Conservation (phyloP, 345 rosid genomes). For the Lenwebbia sp. region DNA sequence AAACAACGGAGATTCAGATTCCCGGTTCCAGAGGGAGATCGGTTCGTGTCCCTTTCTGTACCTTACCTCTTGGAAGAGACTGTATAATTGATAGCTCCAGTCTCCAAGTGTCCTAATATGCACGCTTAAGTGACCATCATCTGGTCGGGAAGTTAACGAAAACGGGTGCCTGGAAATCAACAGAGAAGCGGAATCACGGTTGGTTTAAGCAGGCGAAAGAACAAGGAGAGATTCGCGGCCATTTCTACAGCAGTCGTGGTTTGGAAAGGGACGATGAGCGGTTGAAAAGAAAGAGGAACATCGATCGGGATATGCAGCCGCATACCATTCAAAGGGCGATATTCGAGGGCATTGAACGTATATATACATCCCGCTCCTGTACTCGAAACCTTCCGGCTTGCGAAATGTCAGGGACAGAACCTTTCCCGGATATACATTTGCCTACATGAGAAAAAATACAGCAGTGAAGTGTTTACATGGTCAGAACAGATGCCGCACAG, state of each 20-base stretch:
- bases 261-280: neutral
- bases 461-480: neutral
- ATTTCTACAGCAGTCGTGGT: neutral
- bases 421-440: slow-evolving; percentile 33
- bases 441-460: slow-evolving; percentile 15
- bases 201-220: neutral
- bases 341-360: slow-evolving; percentile 45
- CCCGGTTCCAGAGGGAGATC: neutral
- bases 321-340: slow-evolving; percentile 48
- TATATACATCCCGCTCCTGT: slow-evolving; percentile 43
- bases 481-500: neutral
- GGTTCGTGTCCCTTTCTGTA: too few relatives aligned
- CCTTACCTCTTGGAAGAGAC: slow-evolving; percentile 40
- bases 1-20: neutral
- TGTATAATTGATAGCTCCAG: slow-evolving; percentile 38
- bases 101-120: slow-evolving; percentile 52
- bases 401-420: slow-evolving; percentile 25
- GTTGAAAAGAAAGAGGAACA: neutral
- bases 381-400: slow-evolving; percentile 32
- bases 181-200: neutral
- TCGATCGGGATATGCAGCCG: too few relatives aligned
- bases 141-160: slow-evolving; percentile 43
- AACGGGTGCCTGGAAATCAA: slow-evolving; percentile 48
- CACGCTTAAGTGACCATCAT: slow-evolving; percentile 35
- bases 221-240: neutral